Evolutionary conservation across 352 stramenopile genomes (phyloP).

Genomic region (Phytophthora ramorum): DNA sequence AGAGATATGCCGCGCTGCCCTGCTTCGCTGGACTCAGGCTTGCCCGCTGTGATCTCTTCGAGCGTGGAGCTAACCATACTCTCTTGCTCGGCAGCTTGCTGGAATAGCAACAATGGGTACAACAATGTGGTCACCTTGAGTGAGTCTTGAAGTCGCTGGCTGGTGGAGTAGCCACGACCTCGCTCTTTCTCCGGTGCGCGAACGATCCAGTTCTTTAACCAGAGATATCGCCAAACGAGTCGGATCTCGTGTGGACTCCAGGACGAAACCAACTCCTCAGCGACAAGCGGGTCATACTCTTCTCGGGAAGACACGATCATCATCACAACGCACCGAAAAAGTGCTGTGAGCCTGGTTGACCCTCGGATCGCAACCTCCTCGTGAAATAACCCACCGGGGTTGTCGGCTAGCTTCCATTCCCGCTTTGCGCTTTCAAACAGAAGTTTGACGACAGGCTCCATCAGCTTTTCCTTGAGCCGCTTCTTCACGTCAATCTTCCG

Average conservation of each 20-base stretch:
- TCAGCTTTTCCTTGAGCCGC: slow-evolving; percentile 70
- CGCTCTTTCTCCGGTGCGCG: slow-evolving; percentile 71
- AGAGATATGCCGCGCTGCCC: slow-evolving; percentile 6
- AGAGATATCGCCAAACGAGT: slow-evolving; percentile 85
- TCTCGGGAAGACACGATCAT: slow-evolving; percentile 76
- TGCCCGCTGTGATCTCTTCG: slow-evolving; percentile 52
- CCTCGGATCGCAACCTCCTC: slow-evolving; percentile 70
- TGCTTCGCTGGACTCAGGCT: slow-evolving; percentile 6
- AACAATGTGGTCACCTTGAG: slow-evolving; percentile 75
- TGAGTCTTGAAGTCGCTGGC: slow-evolving; percentile 67
- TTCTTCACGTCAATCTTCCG: slow-evolving; percentile 85
- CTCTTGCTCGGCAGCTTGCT: slow-evolving; percentile 77
- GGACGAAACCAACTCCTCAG: slow-evolving; percentile 85
- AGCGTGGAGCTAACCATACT: slow-evolving; percentile 71
- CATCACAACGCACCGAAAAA: slow-evolving; percentile 84
- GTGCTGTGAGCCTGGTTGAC: slow-evolving; percentile 64
- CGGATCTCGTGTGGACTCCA: slow-evolving; percentile 79
- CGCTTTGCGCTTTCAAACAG: slow-evolving; percentile 66
- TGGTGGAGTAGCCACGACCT: slow-evolving; percentile 70
- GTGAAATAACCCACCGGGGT: slow-evolving; percentile 62
- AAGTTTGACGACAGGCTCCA: slow-evolving; percentile 64
- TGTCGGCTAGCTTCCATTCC: slow-evolving; percentile 47
- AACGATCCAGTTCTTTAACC: slow-evolving; percentile 89
- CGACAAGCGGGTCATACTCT: slow-evolving; percentile 82
- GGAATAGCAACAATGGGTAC: slow-evolving; percentile 76